Evolutionary conservation across 2,329 filamentous ascomycete species (phyloP).

Genomic region (Juglanconis oblonga): DNA sequence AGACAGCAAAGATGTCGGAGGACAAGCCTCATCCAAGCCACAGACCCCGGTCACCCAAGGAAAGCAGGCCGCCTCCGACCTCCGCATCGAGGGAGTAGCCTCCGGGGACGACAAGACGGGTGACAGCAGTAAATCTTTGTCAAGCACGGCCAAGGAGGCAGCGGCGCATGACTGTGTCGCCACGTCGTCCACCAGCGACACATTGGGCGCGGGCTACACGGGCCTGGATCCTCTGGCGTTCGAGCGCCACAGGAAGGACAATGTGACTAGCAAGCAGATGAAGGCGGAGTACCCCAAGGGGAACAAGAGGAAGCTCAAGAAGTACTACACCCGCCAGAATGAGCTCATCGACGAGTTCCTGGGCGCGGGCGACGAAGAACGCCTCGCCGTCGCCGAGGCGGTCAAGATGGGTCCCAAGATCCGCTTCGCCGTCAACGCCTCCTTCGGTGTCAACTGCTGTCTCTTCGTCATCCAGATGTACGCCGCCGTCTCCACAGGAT

Average conservation of each 20-base stretch:
- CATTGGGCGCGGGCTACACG: not conserved
- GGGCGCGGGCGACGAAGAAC: slow-evolving; percentile 53
- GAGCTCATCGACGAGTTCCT: slow-evolving; percentile 51
- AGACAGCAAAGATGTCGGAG: not conserved
- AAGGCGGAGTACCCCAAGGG: slow-evolving; percentile 44
- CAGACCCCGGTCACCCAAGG: slow-evolving; percentile 8
- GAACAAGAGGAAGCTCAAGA: slow-evolving; percentile 40
- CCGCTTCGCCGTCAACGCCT: slow-evolving; percentile 51
- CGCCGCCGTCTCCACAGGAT: slow-evolving; percentile 55
- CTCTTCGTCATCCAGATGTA: slow-evolving; percentile 58
- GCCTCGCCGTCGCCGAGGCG: slow-evolving; percentile 47
- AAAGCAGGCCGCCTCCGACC: slow-evolving; percentile 8
- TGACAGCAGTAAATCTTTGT: not conserved
- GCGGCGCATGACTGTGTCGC: not conserved
- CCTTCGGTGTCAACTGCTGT: slow-evolving; percentile 49
- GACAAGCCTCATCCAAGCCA: slow-evolving; percentile 1
- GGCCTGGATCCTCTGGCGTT: slow-evolving; percentile 36
- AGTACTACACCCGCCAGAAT: slow-evolving; percentile 47
- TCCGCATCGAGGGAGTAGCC: not conserved
- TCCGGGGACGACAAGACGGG: not conserved
- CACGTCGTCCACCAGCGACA: not conserved
- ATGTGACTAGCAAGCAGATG: slow-evolving; percentile 43
- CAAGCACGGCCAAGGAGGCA: not conserved
- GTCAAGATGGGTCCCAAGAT: slow-evolving; percentile 48
- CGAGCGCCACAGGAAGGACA: slow-evolving; percentile 37